These are phyloP conservation scores for Verticillium isaacii DNA, from an alignment of 2,329 filamentous ascomycete species.

Conservation along the genomic window DNA sequence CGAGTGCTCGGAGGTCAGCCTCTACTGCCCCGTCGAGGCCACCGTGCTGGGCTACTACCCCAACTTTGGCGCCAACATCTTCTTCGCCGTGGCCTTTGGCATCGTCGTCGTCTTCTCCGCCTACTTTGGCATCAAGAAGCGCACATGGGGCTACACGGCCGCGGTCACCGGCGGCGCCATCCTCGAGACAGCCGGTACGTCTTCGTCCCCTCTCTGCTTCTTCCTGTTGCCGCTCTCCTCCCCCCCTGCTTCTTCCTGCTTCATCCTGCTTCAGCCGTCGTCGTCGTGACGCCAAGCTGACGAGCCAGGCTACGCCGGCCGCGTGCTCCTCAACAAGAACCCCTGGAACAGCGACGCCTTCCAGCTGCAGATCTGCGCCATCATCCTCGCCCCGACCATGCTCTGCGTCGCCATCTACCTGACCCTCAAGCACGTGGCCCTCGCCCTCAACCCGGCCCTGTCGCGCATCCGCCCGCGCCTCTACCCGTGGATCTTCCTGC, in stretches of 20 bases:
- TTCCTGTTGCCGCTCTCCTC: not conserved
- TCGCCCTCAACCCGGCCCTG: conserved; percentile 40
- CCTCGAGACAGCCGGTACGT: conserved; percentile 45
- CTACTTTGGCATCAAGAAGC: conserved; percentile 39
- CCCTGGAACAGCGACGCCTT: conserved; percentile 52
- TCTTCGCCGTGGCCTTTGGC: conserved; percentile 47
- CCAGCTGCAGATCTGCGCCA: conserved; percentile 54
- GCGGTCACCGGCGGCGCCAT: conserved; percentile 44
- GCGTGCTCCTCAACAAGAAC: conserved; percentile 44
- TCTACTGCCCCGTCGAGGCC: conserved; percentile 42
- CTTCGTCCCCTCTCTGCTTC: too few species aligned
- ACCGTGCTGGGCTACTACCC: conserved; percentile 55
- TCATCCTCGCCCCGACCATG: conserved; percentile 56
- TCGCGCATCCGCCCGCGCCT: conserved; percentile 47
- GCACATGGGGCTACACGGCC: conserved; percentile 50
- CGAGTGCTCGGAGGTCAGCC: conserved; percentile 32
- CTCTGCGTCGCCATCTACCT: conserved; percentile 61
- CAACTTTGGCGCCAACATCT: conserved; percentile 49
- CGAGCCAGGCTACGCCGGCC: conserved; percentile 44
- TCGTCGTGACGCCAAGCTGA: not conserved
- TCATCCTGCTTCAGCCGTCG: not conserved
- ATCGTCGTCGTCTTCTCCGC: conserved; percentile 35
- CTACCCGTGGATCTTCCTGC: conserved; percentile 55
- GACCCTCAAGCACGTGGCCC: conserved; percentile 54
- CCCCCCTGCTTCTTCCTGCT: not conserved